Conservation (phyloP, 2,329 filamentous ascomycete species). For the Aspergillus bombycis region DNA sequence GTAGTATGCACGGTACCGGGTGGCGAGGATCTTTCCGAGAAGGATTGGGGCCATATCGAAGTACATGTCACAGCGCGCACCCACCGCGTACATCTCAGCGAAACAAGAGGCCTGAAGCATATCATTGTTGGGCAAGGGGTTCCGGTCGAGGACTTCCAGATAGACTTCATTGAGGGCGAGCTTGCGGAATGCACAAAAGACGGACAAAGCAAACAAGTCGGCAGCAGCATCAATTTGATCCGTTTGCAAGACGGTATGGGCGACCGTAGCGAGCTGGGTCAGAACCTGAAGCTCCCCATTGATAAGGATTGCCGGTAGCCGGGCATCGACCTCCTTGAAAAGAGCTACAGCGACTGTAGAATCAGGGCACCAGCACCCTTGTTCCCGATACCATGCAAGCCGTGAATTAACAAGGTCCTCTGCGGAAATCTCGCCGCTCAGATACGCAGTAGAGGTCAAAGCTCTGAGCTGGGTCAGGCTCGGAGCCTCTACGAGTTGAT, state of each 20-base stretch:
- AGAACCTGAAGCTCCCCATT: slow-evolving; percentile 24
- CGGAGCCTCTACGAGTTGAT: slow-evolving; percentile 42
- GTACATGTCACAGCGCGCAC: slow-evolving; percentile 65
- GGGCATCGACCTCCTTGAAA: slow-evolving; percentile 41
- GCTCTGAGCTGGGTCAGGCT: slow-evolving; percentile 44
- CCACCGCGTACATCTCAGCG: slow-evolving; percentile 65
- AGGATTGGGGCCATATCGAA: slow-evolving; percentile 59
- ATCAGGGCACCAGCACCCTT: slow-evolving; percentile 42
- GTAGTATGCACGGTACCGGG: slow-evolving; percentile 49
- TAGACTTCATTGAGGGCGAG: slow-evolving; percentile 65
- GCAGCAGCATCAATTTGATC: slow-evolving; percentile 49
- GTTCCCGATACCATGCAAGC: slow-evolving; percentile 47
- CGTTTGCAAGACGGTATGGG: slow-evolving; percentile 20
- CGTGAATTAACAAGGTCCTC: slow-evolving; percentile 43
- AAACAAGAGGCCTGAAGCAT: slow-evolving; percentile 67
- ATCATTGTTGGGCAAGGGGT: slow-evolving; percentile 63
- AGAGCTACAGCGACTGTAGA: slow-evolving; percentile 35
- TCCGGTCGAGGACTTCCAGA: slow-evolving; percentile 64
- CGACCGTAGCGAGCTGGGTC: slow-evolving; percentile 34
- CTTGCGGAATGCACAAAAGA: slow-evolving; percentile 61
- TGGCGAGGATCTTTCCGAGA: slow-evolving; percentile 49
- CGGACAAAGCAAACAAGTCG: slow-evolving; percentile 60
- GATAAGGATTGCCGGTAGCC: slow-evolving; percentile 19
- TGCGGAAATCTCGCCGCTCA: slow-evolving; percentile 41
- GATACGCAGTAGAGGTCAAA: slow-evolving; percentile 44